A percentile compares a stretch with the other conserved stretches of the same genome.
phyloP scores from a whole-genome alignment of 2,329 filamentous ascomycete species.

The Colletotrichum trifolii region DNA sequence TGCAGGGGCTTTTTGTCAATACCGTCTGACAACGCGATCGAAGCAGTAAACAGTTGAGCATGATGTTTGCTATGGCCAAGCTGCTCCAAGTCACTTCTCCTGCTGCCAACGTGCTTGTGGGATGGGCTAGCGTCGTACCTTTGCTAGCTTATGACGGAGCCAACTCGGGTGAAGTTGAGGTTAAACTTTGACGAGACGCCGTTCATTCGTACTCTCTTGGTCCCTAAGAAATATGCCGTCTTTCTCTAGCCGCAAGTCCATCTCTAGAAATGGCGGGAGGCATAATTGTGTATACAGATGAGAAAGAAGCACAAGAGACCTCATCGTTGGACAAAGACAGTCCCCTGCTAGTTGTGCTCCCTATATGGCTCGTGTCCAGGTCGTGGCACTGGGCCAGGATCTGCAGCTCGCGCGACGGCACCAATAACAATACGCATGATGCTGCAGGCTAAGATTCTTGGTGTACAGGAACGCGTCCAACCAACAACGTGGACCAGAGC shows the following conservation, averaged over 20 bases:
- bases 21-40: constrained; percentile 11
- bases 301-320: constrained; percentile 1
- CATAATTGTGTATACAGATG: background rate
- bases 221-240: background rate
- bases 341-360: constrained; percentile 9
- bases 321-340: constrained; percentile 16
- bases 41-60: constrained; percentile 22
- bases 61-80: constrained; percentile 7
- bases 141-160: background rate
- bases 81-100: background rate
- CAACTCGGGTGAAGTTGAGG: background rate
- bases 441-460: constrained; percentile 23
- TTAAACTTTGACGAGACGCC: background rate
- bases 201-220: constrained; percentile 13
- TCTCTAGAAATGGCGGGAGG: background rate
- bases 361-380: constrained; percentile 34
- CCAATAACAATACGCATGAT: constrained; percentile 18
- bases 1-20: constrained; percentile 5
- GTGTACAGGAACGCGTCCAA: constrained; percentile 36
- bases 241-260: constrained; percentile 12
- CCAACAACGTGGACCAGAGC: constrained; percentile 1
- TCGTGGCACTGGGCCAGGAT: constrained; percentile 27
- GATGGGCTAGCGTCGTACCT: background rate
- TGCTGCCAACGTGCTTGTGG: background rate
- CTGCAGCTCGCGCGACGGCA: constrained; percentile 15